Conservation (phyloP, 768 basidiomycete species). For the Suillus alpinus region DNA sequence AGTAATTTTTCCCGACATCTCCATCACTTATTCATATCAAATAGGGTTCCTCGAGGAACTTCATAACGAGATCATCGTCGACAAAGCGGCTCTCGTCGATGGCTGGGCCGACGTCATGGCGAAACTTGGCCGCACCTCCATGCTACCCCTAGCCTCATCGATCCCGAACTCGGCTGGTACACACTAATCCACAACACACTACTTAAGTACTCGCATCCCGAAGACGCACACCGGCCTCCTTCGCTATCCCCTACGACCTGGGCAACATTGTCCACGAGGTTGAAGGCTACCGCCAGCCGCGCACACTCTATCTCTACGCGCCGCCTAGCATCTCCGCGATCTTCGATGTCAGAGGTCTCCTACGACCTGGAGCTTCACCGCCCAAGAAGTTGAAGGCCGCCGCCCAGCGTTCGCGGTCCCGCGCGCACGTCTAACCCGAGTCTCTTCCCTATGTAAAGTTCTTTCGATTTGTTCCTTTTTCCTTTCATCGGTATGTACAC, state of each 20-base stretch:
- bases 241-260: background rate
- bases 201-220: background rate
- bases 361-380: background rate
- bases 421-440: background rate
- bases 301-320: background rate
- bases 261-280: background rate
- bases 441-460: background rate
- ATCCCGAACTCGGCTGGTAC: background rate
- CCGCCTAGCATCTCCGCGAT: background rate
- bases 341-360: background rate
- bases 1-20: background rate
- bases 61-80: background rate
- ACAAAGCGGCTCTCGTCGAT: background rate
- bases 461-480: too few species aligned
- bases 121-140: background rate
- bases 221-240: background rate
- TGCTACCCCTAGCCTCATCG: background rate
- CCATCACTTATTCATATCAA: background rate
- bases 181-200: background rate
- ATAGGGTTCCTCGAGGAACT: background rate
- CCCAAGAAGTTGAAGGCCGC: background rate
- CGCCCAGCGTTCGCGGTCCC: background rate
- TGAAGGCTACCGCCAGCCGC: background rate
- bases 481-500: too few species aligned
- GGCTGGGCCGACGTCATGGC: background rate